phyloP scores from a whole-genome alignment of 306 rosid species.

The Casuarina cunninghamiana region DNA sequence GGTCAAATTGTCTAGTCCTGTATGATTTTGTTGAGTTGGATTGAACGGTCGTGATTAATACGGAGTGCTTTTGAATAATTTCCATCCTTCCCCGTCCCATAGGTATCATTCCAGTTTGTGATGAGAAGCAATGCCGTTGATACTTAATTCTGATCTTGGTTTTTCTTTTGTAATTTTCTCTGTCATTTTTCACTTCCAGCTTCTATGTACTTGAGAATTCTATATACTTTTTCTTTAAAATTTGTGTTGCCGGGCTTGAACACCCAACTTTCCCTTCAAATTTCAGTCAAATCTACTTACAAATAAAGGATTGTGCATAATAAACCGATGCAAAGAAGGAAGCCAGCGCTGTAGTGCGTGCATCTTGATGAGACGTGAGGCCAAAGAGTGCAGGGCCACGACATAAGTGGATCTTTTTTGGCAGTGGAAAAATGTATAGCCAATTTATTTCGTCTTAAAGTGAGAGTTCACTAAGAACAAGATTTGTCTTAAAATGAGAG shows the following conservation, averaged over 20 bases:
- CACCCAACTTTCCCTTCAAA: neutral
- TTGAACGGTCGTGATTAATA: slow-evolving; percentile 1
- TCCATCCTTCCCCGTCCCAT: slow-evolving; percentile 2
- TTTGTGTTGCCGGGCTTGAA: neutral
- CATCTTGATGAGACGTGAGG: neutral
- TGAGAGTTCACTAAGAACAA: too few species aligned
- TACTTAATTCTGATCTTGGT: neutral
- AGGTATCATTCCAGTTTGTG: neutral
- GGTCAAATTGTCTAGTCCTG: slow-evolving; percentile 2
- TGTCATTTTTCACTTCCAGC: neutral
- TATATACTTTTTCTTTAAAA: neutral
- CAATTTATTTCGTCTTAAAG: too few species aligned
- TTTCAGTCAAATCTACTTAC: neutral
- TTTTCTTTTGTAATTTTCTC: neutral
- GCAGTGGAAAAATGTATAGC: too few species aligned
- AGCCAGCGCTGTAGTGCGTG: neutral
- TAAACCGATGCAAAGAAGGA: neutral
- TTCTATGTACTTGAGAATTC: neutral
- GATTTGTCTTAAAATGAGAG: too few species aligned
- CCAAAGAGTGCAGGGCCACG: neutral
- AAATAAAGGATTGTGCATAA: neutral
- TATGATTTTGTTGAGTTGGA: slow-evolving; percentile 16
- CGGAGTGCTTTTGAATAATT: slow-evolving; percentile 7
- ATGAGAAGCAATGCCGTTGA: neutral
- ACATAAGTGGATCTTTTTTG: too few species aligned